phyloP scores from a whole-genome alignment of 352 stramenopile genomes.

The Phytopythium mirpurense region DNA sequence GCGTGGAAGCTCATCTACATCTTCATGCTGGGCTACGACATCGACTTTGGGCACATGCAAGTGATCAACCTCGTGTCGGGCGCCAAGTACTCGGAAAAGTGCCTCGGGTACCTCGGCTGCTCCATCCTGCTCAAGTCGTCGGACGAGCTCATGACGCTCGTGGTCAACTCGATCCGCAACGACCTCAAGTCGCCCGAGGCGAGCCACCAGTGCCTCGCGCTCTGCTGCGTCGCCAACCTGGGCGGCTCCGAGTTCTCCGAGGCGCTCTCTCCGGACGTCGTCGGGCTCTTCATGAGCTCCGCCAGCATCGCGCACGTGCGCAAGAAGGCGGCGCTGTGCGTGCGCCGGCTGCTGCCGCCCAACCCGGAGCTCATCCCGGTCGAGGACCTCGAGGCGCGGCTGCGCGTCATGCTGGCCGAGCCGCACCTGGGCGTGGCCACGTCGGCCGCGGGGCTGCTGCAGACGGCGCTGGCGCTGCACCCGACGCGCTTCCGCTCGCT shows the following conservation, averaged over 20 bases:
- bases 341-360: slow-evolving; percentile 90
- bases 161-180: slow-evolving; percentile 96
- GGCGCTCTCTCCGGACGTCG: slow-evolving; percentile 91
- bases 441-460: slow-evolving; percentile 88
- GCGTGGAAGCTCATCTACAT: slow-evolving; percentile 99
- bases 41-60: slow-evolving; percentile 98
- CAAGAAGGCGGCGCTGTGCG: slow-evolving; percentile 96
- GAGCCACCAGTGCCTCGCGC: slow-evolving; percentile 90
- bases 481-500: slow-evolving; percentile 87
- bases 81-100: slow-evolving; percentile 92
- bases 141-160: slow-evolving; percentile 85
- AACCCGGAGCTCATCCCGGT: slow-evolving; percentile 90
- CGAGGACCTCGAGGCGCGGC: slow-evolving; percentile 59
- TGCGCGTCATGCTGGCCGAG: slow-evolving; percentile 87
- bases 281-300: slow-evolving; percentile 89
- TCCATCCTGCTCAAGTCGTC: slow-evolving; percentile 93
- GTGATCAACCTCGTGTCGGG: slow-evolving; percentile 94
- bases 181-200: slow-evolving; percentile 90
- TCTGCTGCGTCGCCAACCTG: slow-evolving; percentile 96
- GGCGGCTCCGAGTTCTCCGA: slow-evolving; percentile 94
- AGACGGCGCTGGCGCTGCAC: slow-evolving; percentile 88
- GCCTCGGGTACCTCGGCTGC: slow-evolving; percentile 95
- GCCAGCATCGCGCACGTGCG: slow-evolving; percentile 91
- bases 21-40: slow-evolving; percentile 98
- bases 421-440: slow-evolving; percentile 93